Percentiles rank a stretch among this genome's conserved stretches.
phyloP scores from a whole-genome alignment of 2,329 filamentous ascomycete species.

The Byssochlamys sp. region DNA sequence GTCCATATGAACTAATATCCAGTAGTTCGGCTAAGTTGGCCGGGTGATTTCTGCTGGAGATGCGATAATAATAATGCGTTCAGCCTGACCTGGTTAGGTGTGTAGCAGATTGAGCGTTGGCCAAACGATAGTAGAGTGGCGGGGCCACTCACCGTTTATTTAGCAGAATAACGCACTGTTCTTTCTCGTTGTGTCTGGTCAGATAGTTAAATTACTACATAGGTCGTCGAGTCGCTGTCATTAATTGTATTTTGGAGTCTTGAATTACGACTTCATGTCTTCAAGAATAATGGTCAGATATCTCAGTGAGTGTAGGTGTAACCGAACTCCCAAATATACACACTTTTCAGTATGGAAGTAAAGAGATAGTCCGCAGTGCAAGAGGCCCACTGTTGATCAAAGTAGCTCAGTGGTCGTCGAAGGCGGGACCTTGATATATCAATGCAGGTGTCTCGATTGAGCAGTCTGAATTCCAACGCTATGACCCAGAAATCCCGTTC shows the following conservation, averaged over 20 bases:
- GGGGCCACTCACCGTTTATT: background rate
- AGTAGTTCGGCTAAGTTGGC: background rate
- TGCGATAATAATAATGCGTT: background rate
- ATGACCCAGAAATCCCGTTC: background rate
- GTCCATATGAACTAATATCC: background rate
- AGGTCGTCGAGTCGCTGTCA: background rate
- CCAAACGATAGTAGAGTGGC: background rate
- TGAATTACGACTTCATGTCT: background rate
- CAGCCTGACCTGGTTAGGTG: background rate
- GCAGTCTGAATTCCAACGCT: background rate
- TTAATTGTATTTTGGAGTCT: background rate
- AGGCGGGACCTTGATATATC: background rate
- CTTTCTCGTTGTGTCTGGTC: background rate
- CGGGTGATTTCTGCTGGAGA: background rate
- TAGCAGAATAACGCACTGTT: background rate
- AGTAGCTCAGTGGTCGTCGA: background rate
- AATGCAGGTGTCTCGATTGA: background rate
- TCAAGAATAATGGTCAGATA: background rate
- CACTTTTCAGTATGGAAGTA: background rate
- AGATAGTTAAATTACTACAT: background rate
- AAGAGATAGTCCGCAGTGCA: too few relatives aligned
- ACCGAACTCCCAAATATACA: background rate
- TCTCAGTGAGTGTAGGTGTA: background rate
- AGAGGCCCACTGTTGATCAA: background rate
- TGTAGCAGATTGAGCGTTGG: background rate